phyloP scores from a whole-genome alignment of 768 basidiomycete species.

The Trametes cinnabarina region DNA sequence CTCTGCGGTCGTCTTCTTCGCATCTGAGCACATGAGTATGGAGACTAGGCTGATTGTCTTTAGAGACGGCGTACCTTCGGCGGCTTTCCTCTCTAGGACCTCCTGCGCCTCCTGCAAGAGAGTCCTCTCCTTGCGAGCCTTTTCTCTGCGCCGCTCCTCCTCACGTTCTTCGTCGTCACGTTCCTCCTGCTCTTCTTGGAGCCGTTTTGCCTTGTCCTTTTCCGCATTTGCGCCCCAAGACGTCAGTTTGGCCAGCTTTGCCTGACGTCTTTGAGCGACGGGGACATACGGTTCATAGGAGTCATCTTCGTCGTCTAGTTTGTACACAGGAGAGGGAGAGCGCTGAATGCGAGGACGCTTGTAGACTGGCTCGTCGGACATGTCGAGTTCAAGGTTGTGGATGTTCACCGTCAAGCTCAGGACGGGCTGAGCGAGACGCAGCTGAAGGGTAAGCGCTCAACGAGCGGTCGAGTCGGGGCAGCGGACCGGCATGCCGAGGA shows the following conservation, averaged over 20 bases:
- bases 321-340: slow-evolving; percentile 60
- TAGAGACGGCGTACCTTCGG: slow-evolving; percentile 56
- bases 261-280: slow-evolving; percentile 79
- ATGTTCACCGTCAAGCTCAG: background rate
- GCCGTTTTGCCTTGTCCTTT: slow-evolving; percentile 44
- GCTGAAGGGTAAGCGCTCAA: background rate
- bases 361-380: slow-evolving; percentile 35
- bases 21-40: slow-evolving; percentile 60
- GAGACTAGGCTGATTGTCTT: slow-evolving; percentile 15
- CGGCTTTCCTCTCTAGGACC: slow-evolving; percentile 79
- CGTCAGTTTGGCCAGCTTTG: slow-evolving; percentile 73
- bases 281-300: slow-evolving; percentile 85
- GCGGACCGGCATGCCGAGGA: background rate
- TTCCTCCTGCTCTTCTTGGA: slow-evolving; percentile 58
- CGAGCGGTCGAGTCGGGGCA: background rate
- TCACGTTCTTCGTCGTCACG: slow-evolving; percentile 75
- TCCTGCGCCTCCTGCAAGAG: slow-evolving; percentile 93
- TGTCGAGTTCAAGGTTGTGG: too few relatives aligned
- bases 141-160: slow-evolving; percentile 73
- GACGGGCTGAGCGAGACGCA: background rate
- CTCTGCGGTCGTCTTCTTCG: slow-evolving; percentile 84
- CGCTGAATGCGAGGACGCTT: slow-evolving; percentile 52
- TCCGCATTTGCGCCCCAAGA: slow-evolving; percentile 57
- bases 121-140: slow-evolving; percentile 79
- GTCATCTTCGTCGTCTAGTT: slow-evolving; percentile 59